These are phyloP conservation scores for Scedosporium apiospermum DNA, from an alignment of 2,329 filamentous ascomycete genomes.

Conservation along the genomic window DNA sequence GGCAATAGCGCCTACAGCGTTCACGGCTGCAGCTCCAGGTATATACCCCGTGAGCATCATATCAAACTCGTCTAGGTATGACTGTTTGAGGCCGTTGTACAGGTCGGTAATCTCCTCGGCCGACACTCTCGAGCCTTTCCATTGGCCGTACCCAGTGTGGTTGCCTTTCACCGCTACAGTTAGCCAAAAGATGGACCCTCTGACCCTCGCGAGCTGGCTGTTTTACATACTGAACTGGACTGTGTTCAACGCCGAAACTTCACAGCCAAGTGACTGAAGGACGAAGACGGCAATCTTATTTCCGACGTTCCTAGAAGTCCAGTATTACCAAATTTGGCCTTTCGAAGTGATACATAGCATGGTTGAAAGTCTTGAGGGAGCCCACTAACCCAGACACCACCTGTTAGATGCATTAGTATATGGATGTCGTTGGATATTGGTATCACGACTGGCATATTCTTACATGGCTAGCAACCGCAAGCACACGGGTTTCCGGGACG, in stretches of 20 bases:
- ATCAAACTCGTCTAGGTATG: constrained; percentile 79
- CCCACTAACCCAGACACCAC: constrained; percentile 32
- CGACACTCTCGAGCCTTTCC: constrained; percentile 74
- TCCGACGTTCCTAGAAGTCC: constrained; percentile 68
- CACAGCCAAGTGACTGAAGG: constrained; percentile 86
- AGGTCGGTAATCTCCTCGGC: constrained; percentile 76
- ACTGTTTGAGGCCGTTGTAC: constrained; percentile 75
- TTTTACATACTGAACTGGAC: constrained; percentile 81
- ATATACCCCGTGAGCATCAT: constrained; percentile 94
- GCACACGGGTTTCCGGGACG: constrained; percentile 54
- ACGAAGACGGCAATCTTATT: constrained; percentile 96
- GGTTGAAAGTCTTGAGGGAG: background rate
- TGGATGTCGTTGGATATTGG: constrained; percentile 34
- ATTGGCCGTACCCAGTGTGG: constrained; percentile 84
- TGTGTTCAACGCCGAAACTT: constrained; percentile 89
- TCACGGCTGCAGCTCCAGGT: constrained; percentile 74
- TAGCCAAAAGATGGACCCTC: background rate
- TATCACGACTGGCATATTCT: constrained; percentile 24
- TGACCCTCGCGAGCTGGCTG: background rate
- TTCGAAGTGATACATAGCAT: background rate
- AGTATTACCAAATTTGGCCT: background rate
- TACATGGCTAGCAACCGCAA: constrained; percentile 95
- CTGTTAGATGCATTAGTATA: constrained; percentile 16
- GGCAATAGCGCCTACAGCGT: constrained; percentile 76
- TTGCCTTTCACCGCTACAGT: constrained; percentile 54